Base-by-base conservation (phyloP, 805 yeast genomes). In the Sugiyamaella lignohabitans region DNA sequence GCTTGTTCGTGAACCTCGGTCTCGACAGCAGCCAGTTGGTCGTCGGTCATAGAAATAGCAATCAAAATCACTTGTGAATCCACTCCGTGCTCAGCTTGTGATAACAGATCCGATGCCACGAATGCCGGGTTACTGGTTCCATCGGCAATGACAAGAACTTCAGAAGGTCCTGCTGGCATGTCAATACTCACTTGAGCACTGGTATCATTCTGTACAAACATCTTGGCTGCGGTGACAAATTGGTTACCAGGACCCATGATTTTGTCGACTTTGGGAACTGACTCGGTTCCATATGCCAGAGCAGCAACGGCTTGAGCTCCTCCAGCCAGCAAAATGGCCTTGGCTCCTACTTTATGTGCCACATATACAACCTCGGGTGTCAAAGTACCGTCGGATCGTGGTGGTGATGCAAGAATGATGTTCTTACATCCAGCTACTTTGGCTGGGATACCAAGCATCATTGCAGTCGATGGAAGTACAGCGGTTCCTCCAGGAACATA, bases 161-260 rank as follows among this genome's bases (percentile, higher is more conserved):
- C 99, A 44, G 95, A 85, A 23, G 99, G 99, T 6, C 99, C 99
- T 21, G 99, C 99, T 42, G 99, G 99, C 98, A 93, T 91, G 66
- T 93, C 99, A 57, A 93, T 93, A 16, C 96, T 85, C 63, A 96
- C 93, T 60, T 89, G 71, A 5, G 98, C 98, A 53, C 82, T 83
- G 1, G 96, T 85, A 62, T 93, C 98, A 61, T 93, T 94, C 59
- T 91, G 93, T 43, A 94, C 93, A 63, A 84, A 72, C 99, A 93
- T 93, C 74, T 93, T 93, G 38, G 98, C 99, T 38, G 98, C 98
- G 17, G 99, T 93, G 45, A 93, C 99, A 64, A 93, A 93, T 71
- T 93, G 99, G 70, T 93, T 93, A 51, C 99, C 99, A 20, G 99
- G 99, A 41, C 99, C 99, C 65, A 93, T 75, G 52, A 93, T 89